A percentile compares a stretch with the other conserved stretches of the same genome.
Evolutionary conservation across 176 grass and related monocot species (phyloP).

Genomic region (Phragmites australis): DNA sequence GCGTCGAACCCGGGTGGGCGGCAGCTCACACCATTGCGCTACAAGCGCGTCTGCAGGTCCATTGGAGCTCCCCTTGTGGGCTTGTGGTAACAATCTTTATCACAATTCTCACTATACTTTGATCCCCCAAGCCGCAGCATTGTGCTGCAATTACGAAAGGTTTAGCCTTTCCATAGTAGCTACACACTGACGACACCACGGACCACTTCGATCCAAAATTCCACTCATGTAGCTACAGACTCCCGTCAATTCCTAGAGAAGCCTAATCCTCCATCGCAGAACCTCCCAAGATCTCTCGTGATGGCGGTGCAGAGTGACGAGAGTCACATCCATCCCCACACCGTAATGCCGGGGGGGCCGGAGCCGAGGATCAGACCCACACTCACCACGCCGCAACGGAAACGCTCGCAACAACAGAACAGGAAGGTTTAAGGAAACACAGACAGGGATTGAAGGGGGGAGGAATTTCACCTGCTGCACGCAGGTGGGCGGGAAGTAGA

Average conservation of each 20-base stretch:
- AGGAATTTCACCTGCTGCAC: slow-evolving; percentile 61
- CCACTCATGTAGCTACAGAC: background rate
- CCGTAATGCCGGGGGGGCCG: background rate
- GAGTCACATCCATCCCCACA: background rate
- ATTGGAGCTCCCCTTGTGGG: too few relatives aligned
- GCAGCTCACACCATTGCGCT: too few relatives aligned
- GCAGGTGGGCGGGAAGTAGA: slow-evolving; percentile 84
- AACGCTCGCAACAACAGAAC: background rate
- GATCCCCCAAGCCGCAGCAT: background rate
- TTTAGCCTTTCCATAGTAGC: background rate
- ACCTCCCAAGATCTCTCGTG: too few relatives aligned
- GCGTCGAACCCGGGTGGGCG: too few relatives aligned
- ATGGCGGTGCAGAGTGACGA: too few relatives aligned
- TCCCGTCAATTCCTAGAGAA: background rate
- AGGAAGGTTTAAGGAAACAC: background rate
- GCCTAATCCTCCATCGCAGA: background rate
- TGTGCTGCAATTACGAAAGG: background rate
- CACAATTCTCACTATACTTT: background rate
- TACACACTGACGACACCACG: too few relatives aligned
- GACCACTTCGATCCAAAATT: background rate
- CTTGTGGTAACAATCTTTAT: background rate
- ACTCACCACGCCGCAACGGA: background rate
- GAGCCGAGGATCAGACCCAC: slow-evolving; percentile 5
- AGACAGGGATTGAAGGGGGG: background rate
- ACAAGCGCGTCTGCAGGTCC: background rate